Percentiles rank a stretch among this genome's conserved stretches.
These are phyloP conservation scores for Aspergillus diversus DNA, from an alignment of 495 filamentous ascomycete genomes.

Conservation along the genomic window DNA sequence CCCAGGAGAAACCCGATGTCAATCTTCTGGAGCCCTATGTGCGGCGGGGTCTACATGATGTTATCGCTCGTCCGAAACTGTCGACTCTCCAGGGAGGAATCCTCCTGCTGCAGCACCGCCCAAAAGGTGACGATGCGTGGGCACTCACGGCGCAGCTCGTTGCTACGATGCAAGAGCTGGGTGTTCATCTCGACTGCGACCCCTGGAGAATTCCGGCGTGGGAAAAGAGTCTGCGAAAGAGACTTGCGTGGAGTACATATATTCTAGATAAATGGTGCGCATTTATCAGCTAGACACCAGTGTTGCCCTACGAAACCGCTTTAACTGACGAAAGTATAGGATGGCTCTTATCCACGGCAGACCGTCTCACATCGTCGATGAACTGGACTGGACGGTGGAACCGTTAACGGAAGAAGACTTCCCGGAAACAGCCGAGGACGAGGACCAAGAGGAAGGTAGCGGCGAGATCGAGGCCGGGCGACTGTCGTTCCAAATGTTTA, in stretches of 20 bases:
- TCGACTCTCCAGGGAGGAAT: conserved; percentile 9
- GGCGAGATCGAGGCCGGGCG: conserved; percentile 11
- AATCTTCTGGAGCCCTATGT: conserved; percentile 5
- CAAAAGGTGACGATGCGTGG: conserved; percentile 8
- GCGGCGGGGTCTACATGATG: conserved; percentile 5
- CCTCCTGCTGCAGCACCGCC: conserved; percentile 3
- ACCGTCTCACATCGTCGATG: conserved; percentile 11
- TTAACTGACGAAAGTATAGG: not conserved
- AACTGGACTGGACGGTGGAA: conserved; percentile 11
- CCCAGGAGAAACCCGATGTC: conserved; percentile 5
- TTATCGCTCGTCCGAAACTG: conserved; percentile 8
- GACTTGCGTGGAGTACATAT: conserved; percentile 13
- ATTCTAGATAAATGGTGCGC: conserved; percentile 11
- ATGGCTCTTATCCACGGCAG: conserved; percentile 9
- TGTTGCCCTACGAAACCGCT: not conserved
- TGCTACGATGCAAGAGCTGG: conserved; percentile 9
- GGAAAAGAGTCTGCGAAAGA: conserved; percentile 11
- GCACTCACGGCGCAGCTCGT: conserved; percentile 10
- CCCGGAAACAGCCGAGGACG: conserved; percentile 10
- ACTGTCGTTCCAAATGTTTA: conserved; percentile 9
- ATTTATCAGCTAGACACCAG: not conserved
- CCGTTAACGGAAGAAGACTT: conserved; percentile 9
- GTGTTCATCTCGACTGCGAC: conserved; percentile 9
- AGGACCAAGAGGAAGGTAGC: conserved; percentile 11
- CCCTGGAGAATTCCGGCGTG: conserved; percentile 9